phyloP scores from a whole-genome alignment of 2,329 filamentous ascomycete genomes.

The Amauroascus verrucosus region DNA sequence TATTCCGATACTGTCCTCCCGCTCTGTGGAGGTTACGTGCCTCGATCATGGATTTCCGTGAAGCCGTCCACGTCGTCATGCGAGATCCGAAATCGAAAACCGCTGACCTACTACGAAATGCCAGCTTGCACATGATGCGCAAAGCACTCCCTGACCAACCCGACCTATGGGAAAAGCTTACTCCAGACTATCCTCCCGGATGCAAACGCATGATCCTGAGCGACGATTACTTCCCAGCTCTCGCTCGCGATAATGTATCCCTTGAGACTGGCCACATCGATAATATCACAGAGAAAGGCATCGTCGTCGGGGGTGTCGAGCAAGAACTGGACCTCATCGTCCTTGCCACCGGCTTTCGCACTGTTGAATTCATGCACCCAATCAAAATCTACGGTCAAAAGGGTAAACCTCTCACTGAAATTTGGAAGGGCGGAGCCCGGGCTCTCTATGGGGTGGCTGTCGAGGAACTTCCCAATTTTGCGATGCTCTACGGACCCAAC shows the following conservation, averaged over 20 bases:
- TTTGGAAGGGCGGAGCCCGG: constrained; percentile 45
- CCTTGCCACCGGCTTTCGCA: constrained; percentile 50
- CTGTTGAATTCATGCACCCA: constrained; percentile 49
- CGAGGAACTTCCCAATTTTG: constrained; percentile 46
- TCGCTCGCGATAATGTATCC: constrained; percentile 39
- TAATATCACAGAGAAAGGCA: constrained; percentile 38
- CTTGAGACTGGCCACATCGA: constrained; percentile 44
- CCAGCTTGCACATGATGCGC: constrained; percentile 34
- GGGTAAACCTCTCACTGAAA: constrained; percentile 36
- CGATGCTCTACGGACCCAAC: constrained; percentile 50
- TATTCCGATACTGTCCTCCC: constrained; percentile 44
- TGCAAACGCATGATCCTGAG: constrained; percentile 47
- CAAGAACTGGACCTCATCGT: constrained; percentile 47
- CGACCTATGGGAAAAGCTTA: constrained; percentile 45
- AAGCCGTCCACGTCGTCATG: constrained; percentile 40
- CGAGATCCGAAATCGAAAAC: constrained; percentile 32
- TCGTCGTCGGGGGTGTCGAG: constrained; percentile 38
- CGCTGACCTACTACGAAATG: constrained; percentile 33
- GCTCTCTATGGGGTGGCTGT: constrained; percentile 45
- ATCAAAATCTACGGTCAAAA: constrained; percentile 43
- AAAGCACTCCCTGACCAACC: constrained; percentile 39
- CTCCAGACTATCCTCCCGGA: constrained; percentile 45
- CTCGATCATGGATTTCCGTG: constrained; percentile 46
- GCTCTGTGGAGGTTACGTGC: constrained; percentile 43
- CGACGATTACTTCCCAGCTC: constrained; percentile 47